Evolutionary conservation across 2,329 filamentous ascomycete genomes (phyloP), one percentile per base, ranked within the genome.

Genomic region (Chaetoscypha palmicola): DNA sequence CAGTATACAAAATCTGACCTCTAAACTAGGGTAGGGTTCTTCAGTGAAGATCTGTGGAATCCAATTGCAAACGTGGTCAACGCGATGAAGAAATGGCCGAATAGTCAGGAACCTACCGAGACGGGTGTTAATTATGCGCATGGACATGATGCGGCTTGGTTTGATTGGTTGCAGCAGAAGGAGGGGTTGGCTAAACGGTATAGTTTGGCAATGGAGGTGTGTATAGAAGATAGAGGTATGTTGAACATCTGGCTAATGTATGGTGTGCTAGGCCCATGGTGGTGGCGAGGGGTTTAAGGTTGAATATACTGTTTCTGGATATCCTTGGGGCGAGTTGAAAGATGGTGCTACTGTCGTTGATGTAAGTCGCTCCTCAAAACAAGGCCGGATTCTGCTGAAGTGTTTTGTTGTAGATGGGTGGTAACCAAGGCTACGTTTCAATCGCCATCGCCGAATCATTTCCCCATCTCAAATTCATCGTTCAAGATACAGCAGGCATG

Each of bases 21-120:
- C n/a, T n/a, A n/a, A n/a, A n/a, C n/a, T n/a, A n/a, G n/a, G 28
- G 28, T 41, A 5, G 30, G 16, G 2, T n/a, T 41, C n/a, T 34
- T 16, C 17, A 33, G 5, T 14, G 34, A 34, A 14, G 20, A 17
- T 34, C n/a, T 34, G 1, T 57, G 60, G 50, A 55, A 56, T 2
- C 55, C 62, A 3, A 52, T 61, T 3, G 54, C 55, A 11, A 59
- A 60, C 38, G 59, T 60, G 2, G 56, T 64, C 3, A 53, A 58
- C 1, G 63, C 64, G 3, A 57, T 66, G 56, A 33, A 22, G 28
- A 41, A 41, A 22, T 41, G 38, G 38, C 38, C 64, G 0, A 55
- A 44, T 12, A 64, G 58, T n/a, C 48, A 62, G 23, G 64, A 67
- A 31, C 51, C 58, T 0, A 64, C 54, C 9, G 54, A 67, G 48